Base-by-base conservation (phyloP, 2,329 filamentous ascomycete genomes). In the Scedosporium aurantiacum region DNA sequence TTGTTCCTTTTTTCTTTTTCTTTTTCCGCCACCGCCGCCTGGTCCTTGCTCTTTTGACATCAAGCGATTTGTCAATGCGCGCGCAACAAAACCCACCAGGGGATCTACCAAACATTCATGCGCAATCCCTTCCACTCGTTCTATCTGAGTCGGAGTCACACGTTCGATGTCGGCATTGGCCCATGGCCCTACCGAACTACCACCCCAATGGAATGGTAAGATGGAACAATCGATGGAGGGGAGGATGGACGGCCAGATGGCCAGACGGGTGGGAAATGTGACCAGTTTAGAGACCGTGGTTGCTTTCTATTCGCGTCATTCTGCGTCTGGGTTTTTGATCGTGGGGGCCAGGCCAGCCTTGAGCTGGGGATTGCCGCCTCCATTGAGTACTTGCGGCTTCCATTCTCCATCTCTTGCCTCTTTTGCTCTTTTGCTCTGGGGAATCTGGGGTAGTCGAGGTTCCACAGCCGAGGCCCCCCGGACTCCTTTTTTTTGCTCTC, bases 131-230 rank as follows among this genome's bases (percentile, higher is more conserved):
- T 52, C 23, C 8, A 62, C 45, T 52, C 57, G 60, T n/a, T 21
- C 60, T 41, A 57, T 7, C 25, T 32, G 18, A 27, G 37, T 23
- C 56, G 64, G 56, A 60, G 57, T 25, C 45, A 63, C 21, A 27
- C 37, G 7, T 43, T 60, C 45, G 57, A 62, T 21, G 27, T 63
- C 47, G 58, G 63, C 59, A 63, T 57, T 47, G 60, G 64, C 41
- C 8, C 63, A 5, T 62, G 61, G 50, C 25, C 57, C 27, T 27
- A 57, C 40, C 32, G 10, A 37, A 21, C 43, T n/a, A 47, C 43
- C 43, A 47, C 43, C 14, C 43, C n/a, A 47, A 21, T 21, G 43
- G 43, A 47, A 21, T 47, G 43, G 43, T 47, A 54, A 54, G 23
- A 54, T 54, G 18, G 18, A 54, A 25, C n/a, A 47, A 47, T 18